These are phyloP conservation scores for Vinca major DNA, from an alignment of 305 asterid genomes.

Conservation along the genomic window DNA sequence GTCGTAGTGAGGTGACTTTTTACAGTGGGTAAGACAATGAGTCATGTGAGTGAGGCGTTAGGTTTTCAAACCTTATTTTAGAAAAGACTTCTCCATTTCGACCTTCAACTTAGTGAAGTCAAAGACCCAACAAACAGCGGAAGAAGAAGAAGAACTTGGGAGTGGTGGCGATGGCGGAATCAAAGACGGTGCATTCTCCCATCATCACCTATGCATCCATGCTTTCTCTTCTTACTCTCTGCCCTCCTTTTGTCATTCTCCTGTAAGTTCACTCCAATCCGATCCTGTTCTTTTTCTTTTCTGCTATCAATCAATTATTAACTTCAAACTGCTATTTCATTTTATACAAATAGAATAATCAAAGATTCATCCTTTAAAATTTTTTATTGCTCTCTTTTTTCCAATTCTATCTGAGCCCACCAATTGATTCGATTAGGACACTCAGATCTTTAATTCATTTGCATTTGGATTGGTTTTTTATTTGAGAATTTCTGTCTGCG, in stretches of 20 bases:
- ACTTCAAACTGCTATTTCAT: no score
- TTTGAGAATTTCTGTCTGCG: no score
- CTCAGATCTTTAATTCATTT: background rate
- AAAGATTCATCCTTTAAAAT: background rate
- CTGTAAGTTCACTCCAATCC: slow-evolving; percentile 35
- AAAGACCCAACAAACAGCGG: background rate
- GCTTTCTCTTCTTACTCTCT: slow-evolving; percentile 64
- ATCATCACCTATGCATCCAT: slow-evolving; percentile 64
- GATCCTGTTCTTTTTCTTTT: background rate
- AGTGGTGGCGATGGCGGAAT: slow-evolving; percentile 29
- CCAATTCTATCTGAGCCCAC: background rate
- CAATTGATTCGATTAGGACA: background rate
- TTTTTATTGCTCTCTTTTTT: background rate
- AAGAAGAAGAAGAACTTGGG: background rate
- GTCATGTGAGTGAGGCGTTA: no score
- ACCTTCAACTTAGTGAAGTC: no score
- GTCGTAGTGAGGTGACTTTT: no score
- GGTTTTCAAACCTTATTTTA: no score
- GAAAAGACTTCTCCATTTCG: no score
- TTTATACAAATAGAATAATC: no score
- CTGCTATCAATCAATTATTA: background rate
- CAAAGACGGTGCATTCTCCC: slow-evolving; percentile 70
- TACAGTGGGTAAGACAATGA: no score
- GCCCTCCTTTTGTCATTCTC: slow-evolving; percentile 92
- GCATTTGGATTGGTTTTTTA: no score